Percentiles rank a stretch among this genome's conserved stretches.
These are phyloP conservation scores for Sporobolomyces roseus DNA, from an alignment of 768 basidiomycete species.

Conservation along the genomic window DNA sequence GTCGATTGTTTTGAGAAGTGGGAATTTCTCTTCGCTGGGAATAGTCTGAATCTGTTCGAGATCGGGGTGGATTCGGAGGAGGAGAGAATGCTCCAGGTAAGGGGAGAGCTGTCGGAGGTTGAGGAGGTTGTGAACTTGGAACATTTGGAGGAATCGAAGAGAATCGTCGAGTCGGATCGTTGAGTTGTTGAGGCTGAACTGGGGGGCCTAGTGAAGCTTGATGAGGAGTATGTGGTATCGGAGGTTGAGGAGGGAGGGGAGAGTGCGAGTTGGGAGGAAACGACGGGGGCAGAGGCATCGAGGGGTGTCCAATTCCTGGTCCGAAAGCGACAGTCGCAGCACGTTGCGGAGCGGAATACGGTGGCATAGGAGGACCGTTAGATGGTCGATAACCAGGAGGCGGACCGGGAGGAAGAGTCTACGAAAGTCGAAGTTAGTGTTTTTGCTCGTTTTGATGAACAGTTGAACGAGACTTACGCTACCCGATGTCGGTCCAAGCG, in stretches of 20 bases:
- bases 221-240: slow-evolving; percentile 19
- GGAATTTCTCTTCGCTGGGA: neutral
- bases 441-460: too few species aligned
- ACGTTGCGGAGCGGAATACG: neutral
- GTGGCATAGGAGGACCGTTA: neutral
- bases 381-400: slow-evolving; percentile 35
- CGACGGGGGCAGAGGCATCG: neutral
- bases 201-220: neutral
- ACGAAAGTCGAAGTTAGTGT: too few species aligned
- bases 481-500: too few species aligned
- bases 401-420: slow-evolving; percentile 47
- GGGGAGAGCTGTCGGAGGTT: slow-evolving; percentile 21
- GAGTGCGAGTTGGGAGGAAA: slow-evolving; percentile 12
- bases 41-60: too few species aligned
- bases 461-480: too few species aligned
- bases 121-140: neutral
- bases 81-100: slow-evolving; percentile 34
- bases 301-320: neutral
- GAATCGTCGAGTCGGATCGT: neutral
- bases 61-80: too few species aligned
- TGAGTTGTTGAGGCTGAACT: neutral
- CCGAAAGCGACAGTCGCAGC: neutral
- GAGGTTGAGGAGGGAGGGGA: slow-evolving; percentile 45
- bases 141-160: slow-evolving; percentile 12
- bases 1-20: neutral